Conservation (phyloP, 177 flowering plant species). For the Tripterygium wilfordii region DNA sequence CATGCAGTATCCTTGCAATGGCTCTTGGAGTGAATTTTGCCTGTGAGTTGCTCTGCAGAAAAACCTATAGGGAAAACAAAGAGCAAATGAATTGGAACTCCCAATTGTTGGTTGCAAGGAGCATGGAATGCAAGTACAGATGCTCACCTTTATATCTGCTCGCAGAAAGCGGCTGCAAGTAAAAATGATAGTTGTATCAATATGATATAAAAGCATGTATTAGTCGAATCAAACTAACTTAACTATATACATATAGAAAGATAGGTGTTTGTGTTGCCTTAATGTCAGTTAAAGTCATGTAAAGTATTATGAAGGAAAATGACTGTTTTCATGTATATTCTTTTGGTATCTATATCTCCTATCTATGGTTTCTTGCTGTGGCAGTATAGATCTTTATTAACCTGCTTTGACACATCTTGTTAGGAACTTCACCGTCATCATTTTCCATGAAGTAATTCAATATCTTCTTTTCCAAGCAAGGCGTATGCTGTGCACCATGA, state of each 20-base stretch:
- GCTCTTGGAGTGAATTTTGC: constrained; percentile 92
- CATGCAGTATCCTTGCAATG: constrained; percentile 94
- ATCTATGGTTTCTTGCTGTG: background rate
- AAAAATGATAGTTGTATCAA: constrained; percentile 14
- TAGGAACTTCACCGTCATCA: constrained; percentile 26
- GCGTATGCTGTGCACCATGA: constrained; percentile 52
- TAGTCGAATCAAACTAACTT: background rate
- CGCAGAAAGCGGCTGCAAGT: constrained; percentile 77
- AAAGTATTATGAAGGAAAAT: too few relatives aligned
- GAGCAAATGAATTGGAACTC: background rate
- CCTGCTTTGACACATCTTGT: constrained; percentile 58
- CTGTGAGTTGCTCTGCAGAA: constrained; percentile 73
- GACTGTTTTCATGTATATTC: too few relatives aligned
- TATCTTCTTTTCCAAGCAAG: constrained; percentile 72
- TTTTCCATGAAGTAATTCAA: constrained; percentile 56
- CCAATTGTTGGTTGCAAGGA: background rate
- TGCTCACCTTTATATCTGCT: constrained; percentile 87
- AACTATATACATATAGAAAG: constrained; percentile 1
- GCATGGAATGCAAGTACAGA: background rate
- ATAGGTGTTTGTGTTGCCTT: background rate
- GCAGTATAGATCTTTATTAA: constrained; percentile 12
- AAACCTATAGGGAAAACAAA: constrained; percentile 47
- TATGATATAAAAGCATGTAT: background rate
- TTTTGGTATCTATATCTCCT: background rate
- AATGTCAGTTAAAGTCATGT: too few relatives aligned